These are phyloP conservation scores for Yamadazyma paraphyllophila DNA, from an alignment of 805 yeast genomes.

Conservation along the genomic window DNA sequence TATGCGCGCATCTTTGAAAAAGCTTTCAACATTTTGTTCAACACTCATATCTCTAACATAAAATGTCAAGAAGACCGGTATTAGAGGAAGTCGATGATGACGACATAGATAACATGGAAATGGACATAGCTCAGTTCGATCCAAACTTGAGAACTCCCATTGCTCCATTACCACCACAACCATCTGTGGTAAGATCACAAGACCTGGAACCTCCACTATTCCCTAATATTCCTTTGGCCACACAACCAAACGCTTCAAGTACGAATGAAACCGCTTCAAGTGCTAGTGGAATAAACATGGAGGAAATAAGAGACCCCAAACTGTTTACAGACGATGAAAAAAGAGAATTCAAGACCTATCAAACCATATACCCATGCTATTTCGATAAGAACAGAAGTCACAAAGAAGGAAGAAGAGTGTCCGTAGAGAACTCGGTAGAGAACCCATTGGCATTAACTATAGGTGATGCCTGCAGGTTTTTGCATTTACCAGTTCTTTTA, in stretches of 20 bases:
- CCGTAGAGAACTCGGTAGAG: conserved; percentile 63
- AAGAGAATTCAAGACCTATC: conserved; percentile 65
- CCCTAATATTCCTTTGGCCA: conserved; percentile 18
- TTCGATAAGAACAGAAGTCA: conserved; percentile 78
- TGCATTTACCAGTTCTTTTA: conserved; percentile 44
- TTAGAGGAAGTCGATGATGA: conserved; percentile 80
- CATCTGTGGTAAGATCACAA: conserved; percentile 60
- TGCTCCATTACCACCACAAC: conserved; percentile 62
- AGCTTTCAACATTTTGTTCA: background rate
- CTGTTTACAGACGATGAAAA: conserved; percentile 53
- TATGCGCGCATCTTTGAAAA: background rate
- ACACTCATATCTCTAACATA: background rate
- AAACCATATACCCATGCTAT: conserved; percentile 85
- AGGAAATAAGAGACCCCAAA: conserved; percentile 28
- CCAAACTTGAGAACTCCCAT: conserved; percentile 61
- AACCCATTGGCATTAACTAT: conserved; percentile 87
- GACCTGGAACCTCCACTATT: conserved; percentile 33
- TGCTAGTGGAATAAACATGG: conserved; percentile 13
- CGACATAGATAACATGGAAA: conserved; percentile 86
- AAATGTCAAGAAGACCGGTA: conserved; percentile 54
- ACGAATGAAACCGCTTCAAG: background rate
- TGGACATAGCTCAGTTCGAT: conserved; percentile 91
- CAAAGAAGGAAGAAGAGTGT: conserved; percentile 81
- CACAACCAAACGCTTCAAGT: conserved; percentile 18
- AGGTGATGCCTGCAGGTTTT: conserved; percentile 64